Base-by-base conservation (phyloP, 805 yeast genomes). In the Priceomyces castillae region DNA sequence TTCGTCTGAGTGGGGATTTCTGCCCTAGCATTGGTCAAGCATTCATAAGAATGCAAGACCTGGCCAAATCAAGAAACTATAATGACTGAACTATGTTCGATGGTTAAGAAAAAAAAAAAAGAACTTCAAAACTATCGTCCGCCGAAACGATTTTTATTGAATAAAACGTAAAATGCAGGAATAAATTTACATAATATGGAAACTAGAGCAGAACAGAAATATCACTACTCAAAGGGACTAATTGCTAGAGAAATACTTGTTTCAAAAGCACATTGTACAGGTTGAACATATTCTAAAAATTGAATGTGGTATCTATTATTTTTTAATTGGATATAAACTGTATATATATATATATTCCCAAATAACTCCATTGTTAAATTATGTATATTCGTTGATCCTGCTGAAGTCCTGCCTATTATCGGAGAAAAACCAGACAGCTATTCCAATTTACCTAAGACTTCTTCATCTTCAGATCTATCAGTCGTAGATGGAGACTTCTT, bases 401-500 rank as follows among this genome's bases (percentile, higher is more conserved):
- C n/a, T 23, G 31, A 28, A n/a, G 15, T n/a, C 31, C 31, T n/a
- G 31, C 10, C 10, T 10, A 5, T 11, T n/a, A 11, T 28, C 4
- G 5, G 31, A 7, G 9, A 33, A 14, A 19, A 11, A 17, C 7
- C 16, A 11, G 9, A 7, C 14, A 9, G 36, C 37, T 45, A 47
- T 35, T 67, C 73, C 71, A 67, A 61, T 17, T 58, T 58, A 10
- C 73, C 74, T 49, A 69, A 62, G 9, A 69, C 65, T 10, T 65
- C 60, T 10, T 56, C 62, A 28, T 64, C 65, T 15, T 43, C 47
- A 14, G 33, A 42, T 3, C 20, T 12, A 3, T 39, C 39, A 28
- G 28, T 30, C 25, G 37, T 11, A 18, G 31, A 28, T 15, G 42
- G 36, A 28, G 37, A 17, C 34, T 38, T 25, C 33, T 39, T 35